Evolutionary conservation across 352 stramenopile species (phyloP), one percentile per base, ranked within the genome.

Genomic region (Phytophthora capsici): DNA sequence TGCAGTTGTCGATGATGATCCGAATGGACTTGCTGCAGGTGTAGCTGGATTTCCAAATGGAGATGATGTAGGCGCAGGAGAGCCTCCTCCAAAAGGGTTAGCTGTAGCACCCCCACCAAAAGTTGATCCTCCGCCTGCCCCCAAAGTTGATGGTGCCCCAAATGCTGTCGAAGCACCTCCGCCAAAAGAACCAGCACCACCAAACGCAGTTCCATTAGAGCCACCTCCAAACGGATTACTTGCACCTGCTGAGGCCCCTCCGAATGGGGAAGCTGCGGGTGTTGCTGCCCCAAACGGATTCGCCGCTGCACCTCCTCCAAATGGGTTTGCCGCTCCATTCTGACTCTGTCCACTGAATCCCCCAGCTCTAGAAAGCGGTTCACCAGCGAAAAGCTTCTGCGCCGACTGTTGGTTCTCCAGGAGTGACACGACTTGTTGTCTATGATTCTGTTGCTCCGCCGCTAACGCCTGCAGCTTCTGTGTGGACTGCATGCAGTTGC

Each of bases 341-440:
- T 64, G 55, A 66, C 38, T 56, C 14, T 64, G 54, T 13, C n/a
- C 43, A n/a, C 51, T 54, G 37, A 77, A 76, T 13, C 46, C 40
- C 37, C 48, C 32, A n/a, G 52, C 38, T 2, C 60, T 52, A 9
- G 70, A 61, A 32, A 89, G 49, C 2, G 66, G 46, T 30, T 89
- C 77, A 34, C 83, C 83, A 36, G 75, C 72, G 45, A 91, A 88
- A 10, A 91, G 62, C 8, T 80, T 82, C 56, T 79, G 71, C 0
- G 71, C 73, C 1, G 71, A 76, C 71, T 88, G 58, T n/a, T 68
- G 55, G 52, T 88, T 86, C 55, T 84, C 64, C 6, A 91, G 65
- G 43, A 86, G 43, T 26, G 73, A 37, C 7, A 86, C 34, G 16
- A 89, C 71, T 16, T 76, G 75, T 32, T 85, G 76, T 22, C 78